Evolutionary conservation across 208 protist species (phyloP).

Genomic region (Trypanosoma boissoni): DNA sequence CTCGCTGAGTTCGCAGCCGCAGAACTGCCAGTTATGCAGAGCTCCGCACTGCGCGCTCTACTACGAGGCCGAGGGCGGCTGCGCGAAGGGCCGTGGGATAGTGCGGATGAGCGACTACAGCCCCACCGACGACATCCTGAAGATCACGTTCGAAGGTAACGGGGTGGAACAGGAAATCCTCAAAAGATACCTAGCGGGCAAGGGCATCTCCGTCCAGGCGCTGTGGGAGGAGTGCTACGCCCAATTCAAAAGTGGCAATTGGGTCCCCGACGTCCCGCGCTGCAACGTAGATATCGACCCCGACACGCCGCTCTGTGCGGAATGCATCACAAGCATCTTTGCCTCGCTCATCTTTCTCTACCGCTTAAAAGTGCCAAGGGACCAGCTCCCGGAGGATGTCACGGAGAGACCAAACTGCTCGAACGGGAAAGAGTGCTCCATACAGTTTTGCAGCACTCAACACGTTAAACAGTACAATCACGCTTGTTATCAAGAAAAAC

Average conservation of each 20-base stretch:
- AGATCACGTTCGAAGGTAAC: slow-evolving; percentile 66
- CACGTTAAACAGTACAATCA: slow-evolving; percentile 90
- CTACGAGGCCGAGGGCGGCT: slow-evolving; percentile 39
- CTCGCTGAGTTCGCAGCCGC: slow-evolving; percentile 63
- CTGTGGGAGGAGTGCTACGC: slow-evolving; percentile 53
- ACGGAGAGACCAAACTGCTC: slow-evolving; percentile 77
- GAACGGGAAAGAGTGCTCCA: slow-evolving; percentile 85
- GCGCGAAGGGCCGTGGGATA: slow-evolving; percentile 5
- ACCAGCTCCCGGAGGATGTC: slow-evolving; percentile 58
- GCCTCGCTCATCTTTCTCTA: slow-evolving; percentile 77
- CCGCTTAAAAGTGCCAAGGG: slow-evolving; percentile 46
- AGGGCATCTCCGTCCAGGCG: slow-evolving; percentile 26
- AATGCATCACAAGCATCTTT: slow-evolving; percentile 55
- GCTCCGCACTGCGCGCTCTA: slow-evolving; percentile 79
- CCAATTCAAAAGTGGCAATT: slow-evolving; percentile 38
- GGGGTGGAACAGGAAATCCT: slow-evolving; percentile 70
- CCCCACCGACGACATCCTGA: slow-evolving; percentile 28
- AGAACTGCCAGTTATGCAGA: slow-evolving; percentile 79
- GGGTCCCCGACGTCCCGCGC: slow-evolving; percentile 58
- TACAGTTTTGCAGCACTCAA: slow-evolving; percentile 70
- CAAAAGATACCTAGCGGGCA: slow-evolving; percentile 43
- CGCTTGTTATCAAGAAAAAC: slow-evolving; percentile 84
- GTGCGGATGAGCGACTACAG: slow-evolving; percentile 21
- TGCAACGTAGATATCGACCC: slow-evolving; percentile 41
- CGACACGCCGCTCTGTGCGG: slow-evolving; percentile 47